Percentiles rank a stretch among this genome's conserved stretches.
phyloP scores from a whole-genome alignment of 169 alveolate genomes.

The Babesia divergens region DNA sequence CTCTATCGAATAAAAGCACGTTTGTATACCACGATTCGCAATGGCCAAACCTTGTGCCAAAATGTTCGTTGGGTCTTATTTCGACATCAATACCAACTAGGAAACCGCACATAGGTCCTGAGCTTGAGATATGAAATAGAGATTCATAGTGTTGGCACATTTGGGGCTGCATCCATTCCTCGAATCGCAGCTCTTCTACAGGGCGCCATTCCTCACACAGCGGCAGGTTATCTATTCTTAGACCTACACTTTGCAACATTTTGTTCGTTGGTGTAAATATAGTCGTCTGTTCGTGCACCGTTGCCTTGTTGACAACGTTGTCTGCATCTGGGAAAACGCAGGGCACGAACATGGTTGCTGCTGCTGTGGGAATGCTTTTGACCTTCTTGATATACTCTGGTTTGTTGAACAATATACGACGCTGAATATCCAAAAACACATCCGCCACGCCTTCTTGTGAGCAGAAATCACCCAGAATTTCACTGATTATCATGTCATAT shows the following conservation, averaged over 20 bases:
- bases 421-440: conserved; percentile 78
- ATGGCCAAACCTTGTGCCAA: conserved; percentile 76
- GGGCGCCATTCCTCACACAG: conserved; percentile 52
- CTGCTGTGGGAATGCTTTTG: conserved; percentile 76
- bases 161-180: conserved; percentile 71
- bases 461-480: conserved; percentile 83
- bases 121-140: conserved; percentile 49
- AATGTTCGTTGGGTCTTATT: conserved; percentile 80
- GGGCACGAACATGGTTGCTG: conserved; percentile 76
- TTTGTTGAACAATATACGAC: conserved; percentile 65
- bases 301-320: conserved; percentile 72
- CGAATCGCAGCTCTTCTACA: conserved; percentile 62
- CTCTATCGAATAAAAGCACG: conserved; percentile 67
- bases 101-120: conserved; percentile 77
- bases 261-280: conserved; percentile 74
- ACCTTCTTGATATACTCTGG: conserved; percentile 65
- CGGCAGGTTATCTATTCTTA: conserved; percentile 60
- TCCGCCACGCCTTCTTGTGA: conserved; percentile 85
- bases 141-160: conserved; percentile 72
- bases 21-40: conserved; percentile 80
- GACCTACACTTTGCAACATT: conserved; percentile 74
- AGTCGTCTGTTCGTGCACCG: conserved; percentile 72
- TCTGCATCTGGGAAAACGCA: conserved; percentile 76
- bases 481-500: conserved; percentile 82
- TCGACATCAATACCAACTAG: conserved; percentile 82